Conservation (phyloP, 1,284 basidiomycete species). For the Pterulicium gracile region DNA sequence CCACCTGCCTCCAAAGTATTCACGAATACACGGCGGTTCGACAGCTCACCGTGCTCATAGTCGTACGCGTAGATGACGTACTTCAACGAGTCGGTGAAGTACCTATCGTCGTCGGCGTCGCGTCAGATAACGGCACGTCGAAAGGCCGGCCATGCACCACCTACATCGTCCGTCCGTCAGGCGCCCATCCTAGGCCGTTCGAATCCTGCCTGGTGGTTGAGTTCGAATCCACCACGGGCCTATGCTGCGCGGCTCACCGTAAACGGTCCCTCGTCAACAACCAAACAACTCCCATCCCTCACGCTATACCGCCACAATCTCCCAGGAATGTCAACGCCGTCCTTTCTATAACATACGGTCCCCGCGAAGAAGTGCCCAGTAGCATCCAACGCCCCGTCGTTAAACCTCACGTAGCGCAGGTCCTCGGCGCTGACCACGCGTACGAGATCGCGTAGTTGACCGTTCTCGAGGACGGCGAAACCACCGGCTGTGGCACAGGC, state of each 20-base stretch:
- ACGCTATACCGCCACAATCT: slow-evolving; percentile 53
- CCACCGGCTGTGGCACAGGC: slow-evolving; percentile 44
- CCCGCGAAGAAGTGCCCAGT: slow-evolving; percentile 57
- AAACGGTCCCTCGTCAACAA: slow-evolving; percentile 56
- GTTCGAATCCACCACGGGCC: slow-evolving; percentile 6
- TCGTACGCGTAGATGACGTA: slow-evolving; percentile 62
- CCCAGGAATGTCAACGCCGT: slow-evolving; percentile 32
- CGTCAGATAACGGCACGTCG: slow-evolving; percentile 4
- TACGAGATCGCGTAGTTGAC: slow-evolving; percentile 34
- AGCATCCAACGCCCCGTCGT: slow-evolving; percentile 59
- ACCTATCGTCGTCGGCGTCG: slow-evolving; percentile 34
- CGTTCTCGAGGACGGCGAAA: slow-evolving; percentile 36
- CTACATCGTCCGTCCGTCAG: slow-evolving; percentile 48
- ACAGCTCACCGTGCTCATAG: slow-evolving; percentile 41
- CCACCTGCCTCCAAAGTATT: slow-evolving; percentile 45
- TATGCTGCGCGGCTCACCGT: slow-evolving; percentile 31
- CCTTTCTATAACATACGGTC: slow-evolving; percentile 40
- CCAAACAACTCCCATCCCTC: slow-evolving; percentile 25
- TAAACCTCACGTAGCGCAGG: slow-evolving; percentile 42
- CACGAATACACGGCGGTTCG: slow-evolving; percentile 44
- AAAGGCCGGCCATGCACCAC: slow-evolving; percentile 12
- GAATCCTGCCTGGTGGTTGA: slow-evolving; percentile 32
- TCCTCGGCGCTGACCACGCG: slow-evolving; percentile 35
- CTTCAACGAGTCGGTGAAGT: slow-evolving; percentile 54
- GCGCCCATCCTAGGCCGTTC: slow-evolving; percentile 56